Evolutionary conservation across 495 filamentous ascomycete species (phyloP), one percentile per base, ranked within the genome.

Genomic region (Oleoguttula mirabilis): DNA sequence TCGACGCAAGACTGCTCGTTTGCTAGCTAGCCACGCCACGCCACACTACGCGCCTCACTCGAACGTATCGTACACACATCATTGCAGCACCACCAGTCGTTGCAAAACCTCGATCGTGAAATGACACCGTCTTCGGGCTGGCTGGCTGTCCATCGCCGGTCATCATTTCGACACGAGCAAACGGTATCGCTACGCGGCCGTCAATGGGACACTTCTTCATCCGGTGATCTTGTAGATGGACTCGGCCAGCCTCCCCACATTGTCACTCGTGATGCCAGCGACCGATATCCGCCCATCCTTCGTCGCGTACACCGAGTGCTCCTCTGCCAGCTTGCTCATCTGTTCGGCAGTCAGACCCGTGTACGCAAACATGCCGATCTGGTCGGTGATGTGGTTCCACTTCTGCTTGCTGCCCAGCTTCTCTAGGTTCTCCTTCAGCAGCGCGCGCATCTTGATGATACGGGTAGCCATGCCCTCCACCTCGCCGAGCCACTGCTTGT

Each of bases 301-400:
- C 64, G 90, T 96, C 38, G 86, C 88, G 59, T 98, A 98, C 49
- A 98, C 90, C 55, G 87, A 94, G 73, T 92, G 83, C 80, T 95
- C 86, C 69, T 93, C 87, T 45, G 90, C 86, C 45, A 98, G 71
- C 59, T 66, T 68, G 19, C 88, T 82, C 83, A 96, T 94, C 69
- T 94, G 80, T 67, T 90, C 80, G 48, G 88, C 77, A 53, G 74
- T 88, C 59, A 98, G 67, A 36, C 90, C 90, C 23, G 90, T 98
- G 71, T 90, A 98, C 54, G 88, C 88, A 58, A 98, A 98, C 90
- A 98, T 98, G 66, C 90, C 90, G 52, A 98, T 98, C 69, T 82
- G 88, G 62, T 72, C 85, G 41, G 90, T 98, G 66, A 98, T 98
- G 70, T 98, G 90, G 64, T 78, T 81, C 90, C 90, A 98, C 67